Base-by-base conservation (phyloP, 371 early-diverging fungal genomes). In the Actinomortierella wolfii region DNA sequence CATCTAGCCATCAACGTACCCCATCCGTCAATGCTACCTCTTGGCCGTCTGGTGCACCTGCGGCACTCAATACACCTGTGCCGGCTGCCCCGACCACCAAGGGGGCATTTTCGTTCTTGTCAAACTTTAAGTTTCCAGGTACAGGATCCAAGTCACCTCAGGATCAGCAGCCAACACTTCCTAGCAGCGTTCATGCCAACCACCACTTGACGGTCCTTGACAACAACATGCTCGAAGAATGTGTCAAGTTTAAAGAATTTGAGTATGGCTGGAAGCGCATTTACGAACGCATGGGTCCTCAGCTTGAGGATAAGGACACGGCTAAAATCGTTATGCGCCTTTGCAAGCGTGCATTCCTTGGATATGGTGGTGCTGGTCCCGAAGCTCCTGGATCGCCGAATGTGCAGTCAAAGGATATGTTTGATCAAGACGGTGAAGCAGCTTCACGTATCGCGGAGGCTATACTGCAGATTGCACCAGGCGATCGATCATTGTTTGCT, bases 161-260 rank as follows among this genome's bases (percentile, higher is more conserved):
- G 18, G 51, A 1, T 39, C 63, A 8, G 21, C 63, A 0, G 28
- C 58, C 21, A 55, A 34, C 34, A 34, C 34, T 73, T 24, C 73
- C 73, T 5, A 73, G 73, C 29, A 66, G 73, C 0, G 44, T 66
- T 4, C 62, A 73, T 44, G 63, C 61, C 13, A 62, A 49, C 42
- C 73, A 50, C 26, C 73, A 73, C 13, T 26, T 73, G 21, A 73
- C 67, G 13, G 67, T 66, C 1, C 46, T 73, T 26, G 73, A 73
- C 47, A 73, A 73, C 29, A 54, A 42, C 40, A 73, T 73, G 73
- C 21, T 73, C 24, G 73, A 73, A 41, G 73, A 73, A 13, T 73
- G 67, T 45, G 59, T 66, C 9, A 34, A 23, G 28, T 59, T 62
- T 47, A 66, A 66, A 34, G 59, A 61, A 42, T 73, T 66, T 47